Percentiles rank a stretch among this genome's conserved stretches.
Conservation (phyloP, 352 stramenopile genomes). For the Phytophthora gonapodyides region DNA sequence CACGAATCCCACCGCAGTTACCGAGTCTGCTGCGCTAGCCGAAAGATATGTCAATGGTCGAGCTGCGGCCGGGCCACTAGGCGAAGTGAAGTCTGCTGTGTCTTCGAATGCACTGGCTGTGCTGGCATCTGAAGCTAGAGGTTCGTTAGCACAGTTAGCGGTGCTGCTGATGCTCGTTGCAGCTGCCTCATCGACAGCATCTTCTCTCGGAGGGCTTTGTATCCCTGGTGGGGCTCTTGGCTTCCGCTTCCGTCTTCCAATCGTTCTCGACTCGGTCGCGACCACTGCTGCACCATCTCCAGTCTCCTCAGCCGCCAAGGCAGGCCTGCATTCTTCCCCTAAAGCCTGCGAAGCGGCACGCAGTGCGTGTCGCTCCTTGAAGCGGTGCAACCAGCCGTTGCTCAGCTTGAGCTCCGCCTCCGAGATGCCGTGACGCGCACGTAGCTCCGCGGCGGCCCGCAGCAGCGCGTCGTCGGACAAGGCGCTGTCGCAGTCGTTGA, state of each 20-base stretch:
- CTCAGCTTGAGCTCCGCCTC: constrained; percentile 47
- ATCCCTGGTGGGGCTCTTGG: constrained; percentile 17
- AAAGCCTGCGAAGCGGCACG: constrained; percentile 11
- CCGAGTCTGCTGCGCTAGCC: constrained; percentile 21
- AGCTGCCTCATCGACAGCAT: neutral
- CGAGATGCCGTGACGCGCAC: constrained; percentile 37
- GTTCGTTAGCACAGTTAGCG: neutral
- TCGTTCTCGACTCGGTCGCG: neutral
- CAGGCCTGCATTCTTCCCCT: neutral
- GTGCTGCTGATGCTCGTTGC: neutral
- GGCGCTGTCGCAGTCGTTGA: neutral
- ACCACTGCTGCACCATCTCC: neutral
- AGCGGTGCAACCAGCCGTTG: constrained; percentile 53
- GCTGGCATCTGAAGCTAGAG: neutral
- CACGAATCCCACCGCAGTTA: constrained; percentile 26
- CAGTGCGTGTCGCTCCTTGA: constrained; percentile 46
- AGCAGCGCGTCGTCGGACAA: constrained; percentile 39
- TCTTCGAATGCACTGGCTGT: neutral
- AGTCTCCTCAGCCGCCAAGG: neutral
- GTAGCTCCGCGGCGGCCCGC: constrained; percentile 35
- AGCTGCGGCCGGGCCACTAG: constrained; percentile 1
- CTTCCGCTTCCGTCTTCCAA: constrained; percentile 18
- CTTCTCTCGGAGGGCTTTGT: neutral
- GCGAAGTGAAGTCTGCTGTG: neutral
- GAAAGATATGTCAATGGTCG: constrained; percentile 35